Conservation (phyloP, 2,329 filamentous ascomycete species). For the Zymoseptoria tritici region DNA sequence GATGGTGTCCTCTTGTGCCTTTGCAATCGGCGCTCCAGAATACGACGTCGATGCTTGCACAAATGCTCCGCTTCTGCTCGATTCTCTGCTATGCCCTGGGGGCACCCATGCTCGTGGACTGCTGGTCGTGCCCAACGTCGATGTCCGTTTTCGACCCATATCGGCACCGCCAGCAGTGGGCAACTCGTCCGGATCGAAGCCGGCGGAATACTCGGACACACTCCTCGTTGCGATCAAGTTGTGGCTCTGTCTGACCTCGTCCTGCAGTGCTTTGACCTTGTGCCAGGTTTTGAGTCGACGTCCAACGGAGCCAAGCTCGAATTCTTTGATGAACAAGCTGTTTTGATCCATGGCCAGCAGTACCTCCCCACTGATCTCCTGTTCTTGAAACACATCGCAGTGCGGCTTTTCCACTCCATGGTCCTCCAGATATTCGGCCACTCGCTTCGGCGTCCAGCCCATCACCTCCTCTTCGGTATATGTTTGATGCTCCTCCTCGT, state of each 20-base stretch:
- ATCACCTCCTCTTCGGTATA: conserved; percentile 68
- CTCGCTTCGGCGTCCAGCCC: conserved; percentile 70
- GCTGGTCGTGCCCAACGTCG: conserved; percentile 30
- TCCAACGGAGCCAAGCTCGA: conserved; percentile 86
- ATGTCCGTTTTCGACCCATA: conserved; percentile 38
- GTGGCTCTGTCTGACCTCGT: conserved; percentile 65
- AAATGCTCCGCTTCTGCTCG: conserved; percentile 10
- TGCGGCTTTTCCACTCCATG: conserved; percentile 79
- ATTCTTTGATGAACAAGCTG: conserved; percentile 90
- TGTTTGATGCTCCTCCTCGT: conserved; percentile 75
- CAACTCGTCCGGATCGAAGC: conserved; percentile 30
- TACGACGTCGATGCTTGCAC: conserved; percentile 5
- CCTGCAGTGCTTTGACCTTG: conserved; percentile 85
- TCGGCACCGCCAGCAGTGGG: conserved; percentile 30
- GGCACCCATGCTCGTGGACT: conserved; percentile 12
- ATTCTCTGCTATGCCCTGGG: neutral
- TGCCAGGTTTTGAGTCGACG: conserved; percentile 90
- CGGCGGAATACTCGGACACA: conserved; percentile 37
- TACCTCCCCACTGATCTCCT: conserved; percentile 93
- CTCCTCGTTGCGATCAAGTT: conserved; percentile 28
- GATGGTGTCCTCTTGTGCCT: conserved; percentile 24
- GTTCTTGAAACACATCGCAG: conserved; percentile 88
- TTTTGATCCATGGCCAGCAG: conserved; percentile 91
- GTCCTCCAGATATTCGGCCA: conserved; percentile 82
- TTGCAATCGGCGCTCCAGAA: conserved; percentile 28